phyloP scores from a whole-genome alignment of 106 monocot genomes.

The Dioscorea zingiberensis region DNA sequence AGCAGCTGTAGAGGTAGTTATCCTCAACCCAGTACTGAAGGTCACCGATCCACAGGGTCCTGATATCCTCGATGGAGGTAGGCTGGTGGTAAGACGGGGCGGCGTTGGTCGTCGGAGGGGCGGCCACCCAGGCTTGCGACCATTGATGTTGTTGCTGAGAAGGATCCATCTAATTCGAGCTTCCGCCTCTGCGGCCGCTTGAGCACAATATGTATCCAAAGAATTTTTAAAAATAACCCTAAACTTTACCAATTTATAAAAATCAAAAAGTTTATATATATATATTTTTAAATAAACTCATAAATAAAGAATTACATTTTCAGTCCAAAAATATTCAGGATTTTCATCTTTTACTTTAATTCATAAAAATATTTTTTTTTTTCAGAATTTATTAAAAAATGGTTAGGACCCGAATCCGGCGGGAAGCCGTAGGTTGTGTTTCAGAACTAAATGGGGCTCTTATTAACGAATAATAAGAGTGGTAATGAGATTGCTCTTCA shows the following conservation, averaged over 20 bases:
- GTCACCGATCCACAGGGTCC: constrained; percentile 89
- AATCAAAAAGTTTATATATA: neutral
- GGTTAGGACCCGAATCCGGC: too few relatives aligned
- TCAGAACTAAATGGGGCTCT: too few relatives aligned
- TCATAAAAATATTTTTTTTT: too few relatives aligned
- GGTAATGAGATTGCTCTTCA: too few relatives aligned
- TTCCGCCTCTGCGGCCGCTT: neutral
- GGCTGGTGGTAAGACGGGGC: constrained; percentile 51
- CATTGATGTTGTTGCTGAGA: constrained; percentile 32
- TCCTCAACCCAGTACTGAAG: constrained; percentile 99
- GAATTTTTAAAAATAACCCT: neutral
- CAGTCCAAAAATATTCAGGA: too few relatives aligned
- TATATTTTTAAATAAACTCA: neutral
- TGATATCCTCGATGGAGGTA: constrained; percentile 59
- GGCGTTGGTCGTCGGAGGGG: constrained; percentile 8
- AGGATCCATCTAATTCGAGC: neutral
- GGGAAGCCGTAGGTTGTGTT: too few relatives aligned
- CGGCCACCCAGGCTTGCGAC: constrained; percentile 24
- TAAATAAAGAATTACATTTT: neutral
- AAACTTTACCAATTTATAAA: neutral
- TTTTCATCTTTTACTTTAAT: too few relatives aligned
- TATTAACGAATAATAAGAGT: too few relatives aligned
- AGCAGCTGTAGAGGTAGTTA: constrained; percentile 79
- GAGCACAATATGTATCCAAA: neutral
- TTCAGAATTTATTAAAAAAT: too few relatives aligned